Base-by-base conservation (phyloP, 2,329 filamentous ascomycete species). In the Ophiostoma novo-ulmi region DNA sequence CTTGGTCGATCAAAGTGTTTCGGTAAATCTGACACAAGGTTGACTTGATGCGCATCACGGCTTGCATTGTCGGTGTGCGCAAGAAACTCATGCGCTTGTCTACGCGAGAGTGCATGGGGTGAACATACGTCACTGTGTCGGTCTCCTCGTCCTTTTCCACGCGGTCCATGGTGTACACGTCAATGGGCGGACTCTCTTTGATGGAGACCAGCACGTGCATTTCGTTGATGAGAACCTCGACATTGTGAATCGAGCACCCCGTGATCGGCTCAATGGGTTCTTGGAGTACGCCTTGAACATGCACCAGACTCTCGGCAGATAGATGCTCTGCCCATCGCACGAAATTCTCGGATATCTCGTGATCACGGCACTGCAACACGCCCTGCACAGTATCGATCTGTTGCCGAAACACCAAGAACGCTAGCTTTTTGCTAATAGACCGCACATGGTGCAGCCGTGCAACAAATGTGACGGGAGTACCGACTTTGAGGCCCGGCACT, bases 291-390 rank as follows among this genome's bases (percentile, higher is more conserved):
- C 92, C 94, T 69, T 85, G 88, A 70, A 97, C 88, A 71, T 91
- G 87, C 5, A 97, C 88, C 68, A 97, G 86, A 8, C 89, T 91
- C 77, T 96, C 94, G 6, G 89, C 83, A 70, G 90, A 88, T 65
- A 97, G 83, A 77, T 92, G 92, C 80, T 96, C 91, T 2, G 92
- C 91, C 91, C 93, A 97, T 77, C 91, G 89, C 38, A 97, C 84
- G 85, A 97, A 94, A 75, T 91, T 85, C 71, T 88, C 85, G 1
- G 90, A 90, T 13, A 91, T 84, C 67, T 83, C 82, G 7, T 87
- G 86, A 74, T 88, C 82, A 76, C 81, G 73, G 78, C 17, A 36
- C 79, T 74, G 78, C 58, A 97, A 82, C 2, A 97, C 91, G 73
- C 92, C 93, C 79, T 97, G 94, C 69, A 97, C 87, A 35, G 93